Percentiles rank a stretch among this genome's conserved stretches.
Conservation (phyloP, 2,329 filamentous ascomycete species). For the Scedosporium dehoogii region DNA sequence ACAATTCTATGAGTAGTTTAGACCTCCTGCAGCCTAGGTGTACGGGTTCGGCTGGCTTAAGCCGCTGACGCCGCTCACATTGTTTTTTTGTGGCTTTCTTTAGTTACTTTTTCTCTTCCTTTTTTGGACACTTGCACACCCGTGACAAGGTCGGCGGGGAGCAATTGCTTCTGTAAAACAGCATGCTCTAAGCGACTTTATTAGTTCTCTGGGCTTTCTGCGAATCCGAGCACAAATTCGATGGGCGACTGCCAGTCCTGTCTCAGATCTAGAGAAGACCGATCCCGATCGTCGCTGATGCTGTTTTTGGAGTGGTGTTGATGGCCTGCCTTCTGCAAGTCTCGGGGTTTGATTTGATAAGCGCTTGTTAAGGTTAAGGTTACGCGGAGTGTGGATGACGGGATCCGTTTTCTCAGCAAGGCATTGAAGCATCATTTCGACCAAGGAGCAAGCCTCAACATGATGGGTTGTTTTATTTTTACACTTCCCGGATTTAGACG, state of each 20-base stretch:
- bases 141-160: not conserved
- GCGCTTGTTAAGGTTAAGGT: too few species aligned
- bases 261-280: not conserved
- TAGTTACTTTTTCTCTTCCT: not conserved
- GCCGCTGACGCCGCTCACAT: not conserved
- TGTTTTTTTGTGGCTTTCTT: not conserved
- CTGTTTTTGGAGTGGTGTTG: too few species aligned
- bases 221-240: not conserved
- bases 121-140: not conserved
- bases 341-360: too few species aligned
- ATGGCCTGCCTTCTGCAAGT: too few species aligned
- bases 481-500: too few species aligned
- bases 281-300: not conserved
- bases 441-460: too few species aligned
- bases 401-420: too few species aligned
- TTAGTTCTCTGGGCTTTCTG: not conserved
- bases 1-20: not conserved
- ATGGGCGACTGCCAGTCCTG: not conserved
- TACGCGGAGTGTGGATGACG: too few species aligned
- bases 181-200: not conserved
- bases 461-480: too few species aligned
- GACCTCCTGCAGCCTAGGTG: not conserved
- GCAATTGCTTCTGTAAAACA: not conserved
- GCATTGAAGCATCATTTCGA: too few species aligned
- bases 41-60: not conserved